Conservation (phyloP, 805 yeast species). For the Wickerhamomyces subpelliculosus region DNA sequence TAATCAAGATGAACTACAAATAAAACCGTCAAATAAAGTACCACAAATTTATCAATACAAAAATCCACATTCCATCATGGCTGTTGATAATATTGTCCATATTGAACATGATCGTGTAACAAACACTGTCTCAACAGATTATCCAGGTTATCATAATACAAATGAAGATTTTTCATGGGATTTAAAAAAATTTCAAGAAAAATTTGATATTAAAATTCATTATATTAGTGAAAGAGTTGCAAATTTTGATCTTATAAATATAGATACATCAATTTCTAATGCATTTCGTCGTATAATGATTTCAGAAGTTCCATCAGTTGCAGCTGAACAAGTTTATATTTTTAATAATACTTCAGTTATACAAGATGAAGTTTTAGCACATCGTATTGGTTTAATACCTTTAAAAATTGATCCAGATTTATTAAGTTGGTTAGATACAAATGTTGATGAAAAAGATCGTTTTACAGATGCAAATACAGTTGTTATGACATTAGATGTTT, state of each 20-base stretch:
- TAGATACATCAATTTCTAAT: slow-evolving; percentile 91
- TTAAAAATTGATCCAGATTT: slow-evolving; percentile 86
- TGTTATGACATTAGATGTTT: slow-evolving; percentile 71
- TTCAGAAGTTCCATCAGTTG: slow-evolving; percentile 93
- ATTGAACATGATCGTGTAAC: slow-evolving; percentile 89
- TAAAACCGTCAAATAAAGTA: too few relatives aligned
- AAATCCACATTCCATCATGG: slow-evolving; percentile 10
- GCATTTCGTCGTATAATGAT: slow-evolving; percentile 97
- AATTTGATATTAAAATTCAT: slow-evolving; percentile 60
- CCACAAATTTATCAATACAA: too few relatives aligned
- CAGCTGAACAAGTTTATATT: slow-evolving; percentile 85
- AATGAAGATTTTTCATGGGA: slow-evolving; percentile 73
- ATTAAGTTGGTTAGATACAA: slow-evolving; percentile 73
- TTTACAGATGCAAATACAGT: slow-evolving; percentile 87
- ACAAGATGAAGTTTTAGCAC: slow-evolving; percentile 95
- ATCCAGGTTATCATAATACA: slow-evolving; percentile 73
- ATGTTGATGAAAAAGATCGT: slow-evolving; percentile 56
- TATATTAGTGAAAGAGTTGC: slow-evolving; percentile 62
- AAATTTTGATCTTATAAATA: slow-evolving; percentile 78
- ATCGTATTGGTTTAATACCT: slow-evolving; percentile 90
- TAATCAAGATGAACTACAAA: too few relatives aligned
- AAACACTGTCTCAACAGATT: slow-evolving; percentile 82
- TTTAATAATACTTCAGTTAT: slow-evolving; percentile 94
- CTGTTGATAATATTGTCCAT: slow-evolving; percentile 63
- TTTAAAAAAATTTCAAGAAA: slow-evolving; percentile 66